phyloP scores from a whole-genome alignment of 805 yeast species.

The Myxozyma neotropica region DNA sequence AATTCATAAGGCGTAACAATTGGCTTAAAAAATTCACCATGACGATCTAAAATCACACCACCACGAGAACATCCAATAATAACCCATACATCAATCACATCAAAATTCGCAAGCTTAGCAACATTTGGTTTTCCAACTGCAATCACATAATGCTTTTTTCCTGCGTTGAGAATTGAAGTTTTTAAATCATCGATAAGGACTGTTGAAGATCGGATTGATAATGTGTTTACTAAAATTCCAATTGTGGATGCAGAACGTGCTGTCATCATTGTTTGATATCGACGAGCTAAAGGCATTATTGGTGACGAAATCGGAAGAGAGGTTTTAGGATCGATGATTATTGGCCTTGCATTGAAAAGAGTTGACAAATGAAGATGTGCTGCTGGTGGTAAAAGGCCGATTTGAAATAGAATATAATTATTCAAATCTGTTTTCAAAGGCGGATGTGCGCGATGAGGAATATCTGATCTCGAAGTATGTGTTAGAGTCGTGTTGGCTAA shows the following conservation, averaged over 20 bases:
- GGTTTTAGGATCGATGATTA: constrained; percentile 24
- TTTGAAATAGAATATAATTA: constrained; percentile 65
- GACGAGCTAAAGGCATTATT: constrained; percentile 63
- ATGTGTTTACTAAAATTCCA: constrained; percentile 86
- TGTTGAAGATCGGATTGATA: constrained; percentile 76
- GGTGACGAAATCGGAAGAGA: not conserved
- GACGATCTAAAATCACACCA: constrained; percentile 81
- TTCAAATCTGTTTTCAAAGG: constrained; percentile 39
- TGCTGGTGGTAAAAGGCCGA: constrained; percentile 76
- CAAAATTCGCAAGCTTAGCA: constrained; percentile 94
- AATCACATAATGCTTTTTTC: constrained; percentile 88
- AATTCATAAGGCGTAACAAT: constrained; percentile 93
- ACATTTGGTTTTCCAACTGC: constrained; percentile 98
- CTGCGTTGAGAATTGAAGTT: constrained; percentile 66
- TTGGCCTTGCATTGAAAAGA: constrained; percentile 48
- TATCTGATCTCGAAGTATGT: constrained; percentile 7
- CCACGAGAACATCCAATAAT: constrained; percentile 92
- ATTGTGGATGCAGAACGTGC: constrained; percentile 91
- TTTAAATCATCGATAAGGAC: constrained; percentile 64
- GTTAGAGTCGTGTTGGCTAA: not conserved
- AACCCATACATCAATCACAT: constrained; percentile 92
- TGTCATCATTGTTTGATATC: constrained; percentile 83
- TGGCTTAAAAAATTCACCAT: constrained; percentile 83
- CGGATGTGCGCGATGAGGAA: constrained; percentile 36
- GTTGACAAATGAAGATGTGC: constrained; percentile 75